These are phyloP conservation scores for Fusarium sp. DNA, from an alignment of 2,329 filamentous ascomycete genomes.

Conservation along the genomic window DNA sequence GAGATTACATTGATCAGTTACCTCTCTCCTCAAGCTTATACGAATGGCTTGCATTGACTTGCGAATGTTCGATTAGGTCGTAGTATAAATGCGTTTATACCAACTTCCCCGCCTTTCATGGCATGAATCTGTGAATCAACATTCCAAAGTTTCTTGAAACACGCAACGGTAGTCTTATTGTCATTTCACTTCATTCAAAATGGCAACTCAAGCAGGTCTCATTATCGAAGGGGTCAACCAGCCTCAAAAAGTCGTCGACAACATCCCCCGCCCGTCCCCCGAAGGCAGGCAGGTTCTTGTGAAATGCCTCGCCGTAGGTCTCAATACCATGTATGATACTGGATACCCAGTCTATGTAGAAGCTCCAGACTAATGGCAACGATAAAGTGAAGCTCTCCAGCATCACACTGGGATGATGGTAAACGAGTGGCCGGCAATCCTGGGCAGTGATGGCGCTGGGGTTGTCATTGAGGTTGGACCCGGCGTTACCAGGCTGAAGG, in stretches of 20 bases:
- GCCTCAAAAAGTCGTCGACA: slow-evolving; percentile 36
- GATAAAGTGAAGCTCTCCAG: slow-evolving; percentile 47
- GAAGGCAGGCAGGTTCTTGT: slow-evolving; percentile 48
- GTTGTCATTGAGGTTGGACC: slow-evolving; percentile 46
- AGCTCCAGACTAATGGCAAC: neutral
- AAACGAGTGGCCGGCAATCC: slow-evolving; percentile 48
- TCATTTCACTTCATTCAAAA: neutral
- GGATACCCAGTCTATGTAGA: rapidly evolving
- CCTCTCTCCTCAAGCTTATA: neutral
- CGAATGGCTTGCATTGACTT: neutral
- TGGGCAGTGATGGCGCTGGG: slow-evolving; percentile 51
- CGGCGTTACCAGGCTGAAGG: slow-evolving; percentile 44
- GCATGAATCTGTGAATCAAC: neutral
- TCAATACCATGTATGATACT: slow-evolving; percentile 50
- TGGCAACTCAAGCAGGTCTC: slow-evolving; percentile 35
- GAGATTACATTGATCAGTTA: neutral
- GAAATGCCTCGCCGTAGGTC: slow-evolving; percentile 48
- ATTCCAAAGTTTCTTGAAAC: neutral
- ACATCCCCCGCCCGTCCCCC: slow-evolving; percentile 41
- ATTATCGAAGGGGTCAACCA: slow-evolving; percentile 23
- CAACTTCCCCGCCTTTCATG: neutral
- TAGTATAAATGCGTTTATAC: neutral
- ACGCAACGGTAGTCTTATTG: rapidly evolving
- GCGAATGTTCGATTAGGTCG: too few species aligned
- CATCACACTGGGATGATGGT: slow-evolving; percentile 47